Conservation (phyloP, 345 rosid species). For the Gossypium stocksii region DNA sequence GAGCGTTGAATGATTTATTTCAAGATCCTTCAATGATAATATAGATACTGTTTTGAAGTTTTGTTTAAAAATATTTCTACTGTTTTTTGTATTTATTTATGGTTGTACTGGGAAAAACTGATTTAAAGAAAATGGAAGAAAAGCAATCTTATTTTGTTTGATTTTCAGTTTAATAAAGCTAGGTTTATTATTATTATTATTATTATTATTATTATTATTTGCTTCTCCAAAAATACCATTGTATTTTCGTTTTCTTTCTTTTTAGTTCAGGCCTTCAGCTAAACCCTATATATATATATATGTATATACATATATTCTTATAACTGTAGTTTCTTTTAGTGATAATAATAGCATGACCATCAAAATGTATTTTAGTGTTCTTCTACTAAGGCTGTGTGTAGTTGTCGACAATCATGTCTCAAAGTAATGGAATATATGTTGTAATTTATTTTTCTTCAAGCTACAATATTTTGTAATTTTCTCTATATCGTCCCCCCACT, state of each 20-base stretch:
- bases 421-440: not conserved
- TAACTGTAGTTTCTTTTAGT: no score
- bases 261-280: no score
- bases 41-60: not conserved
- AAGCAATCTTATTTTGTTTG: not conserved
- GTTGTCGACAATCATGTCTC: not conserved
- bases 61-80: not conserved
- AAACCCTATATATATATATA: no score
- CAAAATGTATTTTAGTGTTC: no score
- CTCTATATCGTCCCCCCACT: no score
- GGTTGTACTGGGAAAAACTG: not conserved
- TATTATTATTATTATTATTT: no score
- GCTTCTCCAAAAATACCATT: no score
- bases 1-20: not conserved
- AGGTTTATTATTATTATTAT: no score
- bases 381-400: not conserved
- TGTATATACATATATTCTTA: no score
- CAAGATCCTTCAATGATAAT: not conserved
- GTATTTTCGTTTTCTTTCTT: no score
- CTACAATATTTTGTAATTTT: not conserved
- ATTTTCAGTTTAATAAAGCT: not conserved
- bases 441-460: no score
- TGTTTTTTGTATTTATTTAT: not conserved
- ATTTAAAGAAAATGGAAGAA: not conserved
- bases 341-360: no score